A percentile compares a stretch with the other conserved stretches of the same genome.
These are phyloP conservation scores for Arbutus unedo DNA, from an alignment of 148 eudicot genomes.

Conservation along the genomic window DNA sequence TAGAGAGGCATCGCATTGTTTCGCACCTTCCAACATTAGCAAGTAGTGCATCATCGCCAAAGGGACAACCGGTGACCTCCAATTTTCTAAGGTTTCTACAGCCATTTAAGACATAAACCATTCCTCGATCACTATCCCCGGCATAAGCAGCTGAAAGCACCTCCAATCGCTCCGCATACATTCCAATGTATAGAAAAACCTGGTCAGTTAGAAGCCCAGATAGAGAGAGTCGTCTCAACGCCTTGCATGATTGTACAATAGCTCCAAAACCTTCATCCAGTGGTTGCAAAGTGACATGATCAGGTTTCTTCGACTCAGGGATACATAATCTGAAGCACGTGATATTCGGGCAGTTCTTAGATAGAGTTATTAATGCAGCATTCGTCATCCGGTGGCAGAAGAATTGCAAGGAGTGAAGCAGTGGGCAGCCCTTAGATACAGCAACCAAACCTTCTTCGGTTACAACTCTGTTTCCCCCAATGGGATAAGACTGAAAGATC, in stretches of 20 bases:
- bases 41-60: neutral
- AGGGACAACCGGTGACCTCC: neutral
- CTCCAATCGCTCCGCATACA: neutral
- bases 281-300: constrained; percentile 56
- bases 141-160: neutral
- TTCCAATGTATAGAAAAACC: constrained; percentile 1
- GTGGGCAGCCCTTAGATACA: constrained; percentile 34
- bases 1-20: neutral
- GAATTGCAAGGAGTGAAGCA: constrained; percentile 57
- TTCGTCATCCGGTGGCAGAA: constrained; percentile 89
- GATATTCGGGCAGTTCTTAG: constrained; percentile 76
- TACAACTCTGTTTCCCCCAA: constrained; percentile 15
- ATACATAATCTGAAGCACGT: constrained; percentile 62
- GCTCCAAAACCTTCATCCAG: constrained; percentile 86
- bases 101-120: neutral
- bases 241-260: constrained; percentile 67
- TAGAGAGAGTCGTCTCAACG: neutral
- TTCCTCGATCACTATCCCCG: neutral
- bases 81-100: neutral
- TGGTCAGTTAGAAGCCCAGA: constrained; percentile 1
- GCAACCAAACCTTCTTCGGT: constrained; percentile 1
- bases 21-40: neutral
- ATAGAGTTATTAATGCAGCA: constrained; percentile 64
- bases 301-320: constrained; percentile 56
- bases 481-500: constrained; percentile 63